Conservation (phyloP, 2,329 filamentous ascomycete species). For the Endoconidiophora polonica region DNA sequence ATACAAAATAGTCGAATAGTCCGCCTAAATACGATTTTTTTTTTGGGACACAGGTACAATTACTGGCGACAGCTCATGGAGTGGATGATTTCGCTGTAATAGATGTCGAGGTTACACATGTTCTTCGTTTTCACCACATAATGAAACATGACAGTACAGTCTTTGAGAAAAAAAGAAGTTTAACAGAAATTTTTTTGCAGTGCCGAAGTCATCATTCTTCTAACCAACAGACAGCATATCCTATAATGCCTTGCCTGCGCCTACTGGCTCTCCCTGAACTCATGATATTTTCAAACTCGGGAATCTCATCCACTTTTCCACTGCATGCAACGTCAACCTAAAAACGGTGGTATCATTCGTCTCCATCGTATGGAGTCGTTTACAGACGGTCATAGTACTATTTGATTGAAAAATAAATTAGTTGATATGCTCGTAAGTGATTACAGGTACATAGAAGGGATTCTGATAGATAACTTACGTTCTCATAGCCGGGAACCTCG, state of each 20-base stretch:
- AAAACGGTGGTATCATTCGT: slow-evolving; percentile 12
- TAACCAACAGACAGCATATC: slow-evolving; percentile 10
- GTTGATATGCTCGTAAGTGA: neutral
- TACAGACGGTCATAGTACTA: slow-evolving; percentile 13
- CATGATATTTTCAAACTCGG: slow-evolving; percentile 11
- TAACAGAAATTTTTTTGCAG: slow-evolving; percentile 8
- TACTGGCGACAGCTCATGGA: no score
- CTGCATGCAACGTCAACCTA: slow-evolving; percentile 10
- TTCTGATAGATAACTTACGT: slow-evolving; percentile 42
- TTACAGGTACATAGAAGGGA: neutral
- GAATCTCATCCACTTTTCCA: slow-evolving; percentile 13
- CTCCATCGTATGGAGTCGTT: slow-evolving; percentile 10
- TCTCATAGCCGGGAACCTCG: slow-evolving; percentile 80
- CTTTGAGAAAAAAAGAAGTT: neutral
- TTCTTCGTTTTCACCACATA: no score
- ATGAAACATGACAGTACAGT: neutral
- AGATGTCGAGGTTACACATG: no score
- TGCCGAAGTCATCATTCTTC: slow-evolving; percentile 11
- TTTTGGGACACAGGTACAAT: no score
- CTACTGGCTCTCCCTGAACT: neutral
- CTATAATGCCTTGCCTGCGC: slow-evolving; percentile 8
- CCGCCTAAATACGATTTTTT: no score
- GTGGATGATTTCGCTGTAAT: no score
- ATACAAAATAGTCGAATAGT: no score
- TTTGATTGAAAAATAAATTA: slow-evolving; percentile 3